Percentiles rank a stretch among this genome's conserved stretches.
Conservation (phyloP, 2,329 filamentous ascomycete genomes). For the Trichoderma atrobrunneum region DNA sequence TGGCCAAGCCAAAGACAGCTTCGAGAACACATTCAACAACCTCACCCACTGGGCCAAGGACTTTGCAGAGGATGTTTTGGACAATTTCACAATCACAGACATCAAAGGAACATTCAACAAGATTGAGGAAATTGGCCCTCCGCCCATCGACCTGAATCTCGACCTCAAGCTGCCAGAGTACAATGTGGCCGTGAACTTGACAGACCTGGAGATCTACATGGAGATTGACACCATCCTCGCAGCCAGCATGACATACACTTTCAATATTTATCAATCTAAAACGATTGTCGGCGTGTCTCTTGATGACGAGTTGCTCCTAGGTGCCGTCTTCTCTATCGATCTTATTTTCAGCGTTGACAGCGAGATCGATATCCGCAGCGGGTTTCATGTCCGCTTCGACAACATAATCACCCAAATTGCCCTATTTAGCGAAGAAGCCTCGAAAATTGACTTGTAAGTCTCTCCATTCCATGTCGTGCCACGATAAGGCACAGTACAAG, state of each 20-base stretch:
- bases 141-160: constrained; percentile 43
- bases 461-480: background rate
- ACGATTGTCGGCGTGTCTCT: constrained; percentile 42
- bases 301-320: constrained; percentile 40
- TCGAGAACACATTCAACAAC: constrained; percentile 35
- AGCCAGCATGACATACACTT: constrained; percentile 42
- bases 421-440: constrained; percentile 49
- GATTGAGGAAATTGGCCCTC: constrained; percentile 6
- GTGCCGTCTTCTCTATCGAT: constrained; percentile 49
- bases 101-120: constrained; percentile 32
- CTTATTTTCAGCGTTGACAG: constrained; percentile 49
- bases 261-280: constrained; percentile 49
- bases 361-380: constrained; percentile 49
- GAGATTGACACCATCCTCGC: constrained; percentile 43
- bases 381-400: constrained; percentile 55
- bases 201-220: constrained; percentile 52
- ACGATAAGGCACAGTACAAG: background rate
- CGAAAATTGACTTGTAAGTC: constrained; percentile 48
- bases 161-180: constrained; percentile 43
- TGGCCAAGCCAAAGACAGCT: constrained; percentile 28
- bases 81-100: constrained; percentile 13
- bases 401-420: constrained; percentile 48
- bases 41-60: constrained; percentile 32
- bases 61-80: constrained; percentile 26
- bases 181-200: constrained; percentile 46